These are phyloP conservation scores for Spathaspora sp. DNA, from an alignment of 1,139 yeast genomes.

Conservation along the genomic window DNA sequence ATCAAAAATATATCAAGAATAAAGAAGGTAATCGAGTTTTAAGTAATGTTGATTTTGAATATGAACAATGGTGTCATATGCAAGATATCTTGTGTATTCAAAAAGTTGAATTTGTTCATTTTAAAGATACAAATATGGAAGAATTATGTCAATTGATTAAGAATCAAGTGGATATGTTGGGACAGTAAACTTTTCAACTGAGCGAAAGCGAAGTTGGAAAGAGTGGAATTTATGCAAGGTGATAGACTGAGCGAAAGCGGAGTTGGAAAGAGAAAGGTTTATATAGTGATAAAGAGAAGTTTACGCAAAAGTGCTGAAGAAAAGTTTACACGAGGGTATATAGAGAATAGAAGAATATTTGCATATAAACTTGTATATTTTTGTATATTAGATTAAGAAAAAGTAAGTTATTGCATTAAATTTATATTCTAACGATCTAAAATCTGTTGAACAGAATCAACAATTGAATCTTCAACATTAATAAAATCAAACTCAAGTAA, in stretches of 20 bases:
- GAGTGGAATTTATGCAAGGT: too few species aligned
- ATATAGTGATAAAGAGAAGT: too few species aligned
- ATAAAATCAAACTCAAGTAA: slow-evolving; percentile 35
- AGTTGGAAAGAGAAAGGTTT: too few species aligned
- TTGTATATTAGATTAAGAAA: too few species aligned
- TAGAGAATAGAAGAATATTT: too few species aligned
- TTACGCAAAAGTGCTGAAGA: too few species aligned
- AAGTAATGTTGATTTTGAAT: slow-evolving; percentile 29
- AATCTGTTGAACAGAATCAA: slow-evolving; percentile 38
- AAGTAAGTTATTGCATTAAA: too few species aligned
- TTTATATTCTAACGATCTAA: neutral
- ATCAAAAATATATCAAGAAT: slow-evolving; percentile 11
- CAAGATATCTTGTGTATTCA: slow-evolving; percentile 28
- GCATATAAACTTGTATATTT: too few species aligned
- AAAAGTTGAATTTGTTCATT: slow-evolving; percentile 27
- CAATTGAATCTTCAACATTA: slow-evolving; percentile 30
- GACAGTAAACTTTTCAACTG: neutral
- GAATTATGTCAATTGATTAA: slow-evolving; percentile 27
- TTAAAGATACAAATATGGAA: slow-evolving; percentile 20
- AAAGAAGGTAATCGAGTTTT: slow-evolving; percentile 12
- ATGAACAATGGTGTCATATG: slow-evolving; percentile 35
- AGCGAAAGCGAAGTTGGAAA: too few species aligned
- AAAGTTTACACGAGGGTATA: too few species aligned
- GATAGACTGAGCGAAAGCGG: too few species aligned
- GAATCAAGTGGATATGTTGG: slow-evolving; percentile 31